phyloP scores from a whole-genome alignment of 1,284 basidiomycete species.

The Trichosporon sp. region DNA sequence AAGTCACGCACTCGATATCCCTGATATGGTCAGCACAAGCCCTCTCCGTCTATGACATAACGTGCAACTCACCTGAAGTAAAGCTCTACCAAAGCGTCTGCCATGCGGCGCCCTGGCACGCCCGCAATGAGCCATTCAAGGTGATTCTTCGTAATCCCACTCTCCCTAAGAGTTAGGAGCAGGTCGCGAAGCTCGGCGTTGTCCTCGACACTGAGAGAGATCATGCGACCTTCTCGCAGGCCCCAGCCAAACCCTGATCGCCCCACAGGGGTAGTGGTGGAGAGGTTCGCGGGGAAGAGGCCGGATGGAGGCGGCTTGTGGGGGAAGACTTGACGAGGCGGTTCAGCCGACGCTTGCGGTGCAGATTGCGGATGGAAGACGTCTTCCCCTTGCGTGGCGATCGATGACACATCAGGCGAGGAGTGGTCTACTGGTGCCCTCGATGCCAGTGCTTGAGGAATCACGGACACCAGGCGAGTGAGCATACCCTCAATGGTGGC shows the following conservation, averaged over 20 bases:
- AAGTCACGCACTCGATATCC: constrained; percentile 17
- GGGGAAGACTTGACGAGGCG: constrained; percentile 28
- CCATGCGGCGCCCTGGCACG: constrained; percentile 45
- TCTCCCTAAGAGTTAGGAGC: constrained; percentile 44
- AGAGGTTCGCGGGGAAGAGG: constrained; percentile 38
- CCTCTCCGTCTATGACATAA: background rate
- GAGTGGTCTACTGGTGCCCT: constrained; percentile 18
- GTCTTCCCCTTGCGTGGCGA: constrained; percentile 37
- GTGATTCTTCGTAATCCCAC: constrained; percentile 45
- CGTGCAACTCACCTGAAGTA: constrained; percentile 40
- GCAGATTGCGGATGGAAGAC: constrained; percentile 38
- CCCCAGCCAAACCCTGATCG: constrained; percentile 43
- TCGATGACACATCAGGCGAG: constrained; percentile 36
- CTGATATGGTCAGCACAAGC: constrained; percentile 5
- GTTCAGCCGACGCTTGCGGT: constrained; percentile 17
- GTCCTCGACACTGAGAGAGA: constrained; percentile 34
- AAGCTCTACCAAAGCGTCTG: constrained; percentile 46
- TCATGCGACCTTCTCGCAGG: constrained; percentile 40
- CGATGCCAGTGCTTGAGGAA: constrained; percentile 15
- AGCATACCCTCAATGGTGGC: constrained; percentile 47
- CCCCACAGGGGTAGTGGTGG: constrained; percentile 30
- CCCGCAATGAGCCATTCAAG: constrained; percentile 47
- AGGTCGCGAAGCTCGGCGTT: constrained; percentile 43
- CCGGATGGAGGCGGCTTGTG: constrained; percentile 44
- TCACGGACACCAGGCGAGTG: constrained; percentile 34